Evolutionary conservation across 306 rosid species (phyloP).

Genomic region (Lithocarpus polystachyus): DNA sequence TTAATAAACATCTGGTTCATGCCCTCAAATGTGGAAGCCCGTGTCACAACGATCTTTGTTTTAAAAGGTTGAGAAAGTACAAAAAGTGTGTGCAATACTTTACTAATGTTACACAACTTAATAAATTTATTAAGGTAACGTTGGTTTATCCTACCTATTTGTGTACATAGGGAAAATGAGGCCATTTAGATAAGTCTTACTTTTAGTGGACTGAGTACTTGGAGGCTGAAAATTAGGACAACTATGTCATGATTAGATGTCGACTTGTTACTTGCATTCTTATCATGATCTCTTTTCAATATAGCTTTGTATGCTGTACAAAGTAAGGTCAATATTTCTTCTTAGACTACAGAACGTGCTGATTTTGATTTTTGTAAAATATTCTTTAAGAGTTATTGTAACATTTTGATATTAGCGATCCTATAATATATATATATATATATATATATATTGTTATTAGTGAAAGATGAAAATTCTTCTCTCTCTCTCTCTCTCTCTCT

Average conservation of each 20-base stretch:
- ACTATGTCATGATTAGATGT: conserved; percentile 8
- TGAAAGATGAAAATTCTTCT: not conserved
- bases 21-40: not conserved
- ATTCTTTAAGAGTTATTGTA: no score
- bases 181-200: not conserved
- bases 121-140: not conserved
- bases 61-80: no score
- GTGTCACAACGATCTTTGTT: no score
- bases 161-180: no score
- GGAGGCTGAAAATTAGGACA: conserved; percentile 9
- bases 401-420: no score
- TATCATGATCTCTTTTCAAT: no score
- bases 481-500: not conserved
- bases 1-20: not conserved
- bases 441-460: no score
- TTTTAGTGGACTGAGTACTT: not conserved
- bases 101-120: not conserved
- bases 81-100: not conserved
- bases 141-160: conserved; percentile 1
- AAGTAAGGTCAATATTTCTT: no score
- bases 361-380: no score
- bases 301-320: no score
- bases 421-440: no score
- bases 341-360: no score
- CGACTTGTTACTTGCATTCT: not conserved